Conservation (phyloP, 352 stramenopile species). For the Blastocystis hominis region DNA sequence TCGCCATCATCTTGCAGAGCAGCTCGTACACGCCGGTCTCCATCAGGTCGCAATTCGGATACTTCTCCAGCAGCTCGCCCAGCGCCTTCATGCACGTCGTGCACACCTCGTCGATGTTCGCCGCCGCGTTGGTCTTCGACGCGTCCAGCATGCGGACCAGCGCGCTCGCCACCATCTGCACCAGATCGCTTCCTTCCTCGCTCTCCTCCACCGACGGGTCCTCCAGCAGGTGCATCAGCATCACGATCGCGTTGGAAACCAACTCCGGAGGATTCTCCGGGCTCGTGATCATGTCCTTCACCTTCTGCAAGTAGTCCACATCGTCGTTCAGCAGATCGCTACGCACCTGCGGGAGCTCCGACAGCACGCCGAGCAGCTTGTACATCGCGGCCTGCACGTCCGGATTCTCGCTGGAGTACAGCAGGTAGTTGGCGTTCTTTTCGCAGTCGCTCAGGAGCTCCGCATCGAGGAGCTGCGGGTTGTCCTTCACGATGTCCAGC, state of each 20-base stretch:
- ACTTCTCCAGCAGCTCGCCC: neutral
- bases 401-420: neutral
- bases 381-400: slow-evolving; percentile 10
- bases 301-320: neutral
- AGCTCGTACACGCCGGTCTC: neutral
- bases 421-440: neutral
- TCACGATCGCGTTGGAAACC: neutral
- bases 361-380: slow-evolving; percentile 25
- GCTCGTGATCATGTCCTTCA: neutral
- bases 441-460: slow-evolving; percentile 11
- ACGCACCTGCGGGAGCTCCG: slow-evolving; percentile 2
- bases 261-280: slow-evolving; percentile 1
- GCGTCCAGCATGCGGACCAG: slow-evolving; percentile 8
- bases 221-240: slow-evolving; percentile 38
- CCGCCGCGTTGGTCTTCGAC: neutral
- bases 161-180: neutral
- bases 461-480: neutral
- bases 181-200: neutral
- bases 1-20: neutral
- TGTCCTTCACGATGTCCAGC: neutral
- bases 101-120: slow-evolving; percentile 4
- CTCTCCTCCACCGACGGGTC: neutral
- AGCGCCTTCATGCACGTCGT: neutral
- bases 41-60: neutral
- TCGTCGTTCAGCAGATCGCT: neutral